Conservation (phyloP, 768 basidiomycete species). For the Russula vinacea region DNA sequence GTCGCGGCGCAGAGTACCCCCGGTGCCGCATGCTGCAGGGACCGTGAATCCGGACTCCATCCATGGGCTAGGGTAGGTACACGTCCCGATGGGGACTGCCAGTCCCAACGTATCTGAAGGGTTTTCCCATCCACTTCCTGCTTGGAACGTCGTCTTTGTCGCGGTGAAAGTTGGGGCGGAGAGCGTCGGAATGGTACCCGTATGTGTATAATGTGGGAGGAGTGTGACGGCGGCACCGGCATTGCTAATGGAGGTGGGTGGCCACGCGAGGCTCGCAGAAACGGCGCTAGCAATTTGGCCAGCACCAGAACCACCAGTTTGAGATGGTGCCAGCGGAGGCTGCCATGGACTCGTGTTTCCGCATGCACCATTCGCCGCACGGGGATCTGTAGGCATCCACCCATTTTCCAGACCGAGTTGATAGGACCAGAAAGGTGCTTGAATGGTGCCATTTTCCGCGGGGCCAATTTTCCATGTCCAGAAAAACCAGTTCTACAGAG, state of each 20-base stretch:
- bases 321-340: constrained; percentile 62
- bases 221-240: constrained; percentile 45
- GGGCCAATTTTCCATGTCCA: constrained; percentile 99
- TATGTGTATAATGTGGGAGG: constrained; percentile 71
- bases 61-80: constrained; percentile 85
- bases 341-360: constrained; percentile 53
- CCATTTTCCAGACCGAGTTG: constrained; percentile 84
- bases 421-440: constrained; percentile 91
- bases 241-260: constrained; percentile 60
- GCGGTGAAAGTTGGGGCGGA: constrained; percentile 61
- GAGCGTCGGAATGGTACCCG: constrained; percentile 64
- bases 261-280: constrained; percentile 59
- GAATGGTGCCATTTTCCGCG: constrained; percentile 67
- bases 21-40: constrained; percentile 50
- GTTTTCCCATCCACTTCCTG: constrained; percentile 84
- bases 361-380: constrained; percentile 70
- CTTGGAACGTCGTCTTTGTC: constrained; percentile 41
- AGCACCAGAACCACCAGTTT: constrained; percentile 73
- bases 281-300: constrained; percentile 62
- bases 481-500: constrained; percentile 85
- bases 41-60: constrained; percentile 52
- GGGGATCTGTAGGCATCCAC: constrained; percentile 91
- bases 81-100: constrained; percentile 63
- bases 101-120: constrained; percentile 60
- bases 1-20: constrained; percentile 29